Base-by-base conservation (phyloP, 2,329 filamentous ascomycete genomes). In the Aspergillus sp. region DNA sequence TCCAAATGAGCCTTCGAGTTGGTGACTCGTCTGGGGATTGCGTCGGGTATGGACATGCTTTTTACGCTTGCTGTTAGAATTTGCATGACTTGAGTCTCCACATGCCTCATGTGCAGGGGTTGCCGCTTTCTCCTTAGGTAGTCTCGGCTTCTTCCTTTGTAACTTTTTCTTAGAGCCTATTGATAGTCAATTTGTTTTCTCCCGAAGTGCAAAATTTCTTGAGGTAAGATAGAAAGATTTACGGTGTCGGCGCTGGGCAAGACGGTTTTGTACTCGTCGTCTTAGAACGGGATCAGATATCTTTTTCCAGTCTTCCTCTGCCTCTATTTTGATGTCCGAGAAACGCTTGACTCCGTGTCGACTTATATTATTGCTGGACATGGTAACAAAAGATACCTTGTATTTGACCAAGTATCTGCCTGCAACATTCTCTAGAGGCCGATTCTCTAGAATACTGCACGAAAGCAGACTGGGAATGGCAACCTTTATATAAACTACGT, bases 1-100 rank as follows among this genome's bases (percentile, higher is more conserved):
- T 17, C 9, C 3, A 5, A 2, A 21, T 48, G 1, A 1, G 0
- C 0, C 0, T 17, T 48, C 9, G 3, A 21, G 5, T 9, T 19
- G 3, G 2, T 48, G 8, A 21, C 43, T 48, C 19, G 2, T 48
- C 43, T 48, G 17, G 15, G 9, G 19, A 12, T 48, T 48, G 3
- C 9, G 4, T 21, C 1, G 3, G 0, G 2, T 48, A 12, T 48
- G 1, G 1, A 48, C 0, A 19, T 17, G 3, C 2, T 48, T 48
- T 48, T 25, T 21, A 17, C 3, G 3, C 9, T 48, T 48, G 2
- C 3, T 48, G 3, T 7, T 48, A 48, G n/a, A 48, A 48, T 30
- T 10, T 30, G 2, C 7, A 30, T 9, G 8, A 30, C 8, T 30
- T 30, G 8, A 30, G 3, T 10, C 8, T 2, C 2, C 2, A 30